Base-by-base conservation (phyloP, 2,329 filamentous ascomycete species). In the Pseudogymnoascus sp. region DNA sequence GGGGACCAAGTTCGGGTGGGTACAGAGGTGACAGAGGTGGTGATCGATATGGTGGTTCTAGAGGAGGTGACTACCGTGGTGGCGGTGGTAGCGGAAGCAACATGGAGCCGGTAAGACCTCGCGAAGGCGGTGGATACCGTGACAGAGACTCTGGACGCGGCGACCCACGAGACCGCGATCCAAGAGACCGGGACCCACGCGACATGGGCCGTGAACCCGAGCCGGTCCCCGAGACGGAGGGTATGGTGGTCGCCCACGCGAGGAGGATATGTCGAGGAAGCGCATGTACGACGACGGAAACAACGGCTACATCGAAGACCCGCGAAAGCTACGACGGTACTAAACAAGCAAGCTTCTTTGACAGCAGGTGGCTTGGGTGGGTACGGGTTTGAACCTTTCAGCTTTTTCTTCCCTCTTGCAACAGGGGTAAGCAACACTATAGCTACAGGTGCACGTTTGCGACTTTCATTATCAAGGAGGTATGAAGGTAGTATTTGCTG, bases 271-370 rank as follows among this genome's bases (percentile, higher is more conserved):
- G 25, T 23, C 33, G 12, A 59, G 55, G 31, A 90, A 80, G 71
- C 85, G 88, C 73, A 81, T 85, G 61, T 90, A 88, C 75, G 92
- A 96, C 61, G 82, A 86, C 61, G 91, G 89, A 75, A 92, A 96
- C 60, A 89, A 88, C 72, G 87, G 87, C 73, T 83, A 85, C 67
- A 88, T 93, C 77, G 91, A 96, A 72, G 93, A 96, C 75, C 83
- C 85, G 59, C 77, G 72, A 63, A 88, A 88, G 75, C 73, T 87
- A 65, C 84, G 85, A 67, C 83, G 85, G 67, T 88, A 88, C 76
- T 87, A 79, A 78, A 72, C 72, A 73, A 72, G 74, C 65, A 73
- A 65, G 65, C 63, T 38, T 66, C 66, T 69, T 71, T 70, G 68
- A 43, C 69, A 71, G 76, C 73, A 52, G 45, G 9, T 52, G 45